Evolutionary conservation across 805 yeast genomes (phyloP), one percentile per base, ranked within the genome.

Genomic region (Metschnikowia henanensis): DNA sequence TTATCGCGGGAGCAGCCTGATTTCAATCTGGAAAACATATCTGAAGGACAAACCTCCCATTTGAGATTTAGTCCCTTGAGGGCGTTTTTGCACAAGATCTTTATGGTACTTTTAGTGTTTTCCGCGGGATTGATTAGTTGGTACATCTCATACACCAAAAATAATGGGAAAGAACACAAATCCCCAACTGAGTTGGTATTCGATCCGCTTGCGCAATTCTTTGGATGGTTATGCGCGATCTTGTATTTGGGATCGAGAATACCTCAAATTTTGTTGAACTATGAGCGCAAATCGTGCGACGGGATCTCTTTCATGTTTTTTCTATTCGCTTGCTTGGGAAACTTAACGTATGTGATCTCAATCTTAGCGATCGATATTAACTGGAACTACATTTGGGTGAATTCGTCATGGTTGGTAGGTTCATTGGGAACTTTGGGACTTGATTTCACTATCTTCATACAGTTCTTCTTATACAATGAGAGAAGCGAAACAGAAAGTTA

Each of bases 291-390:
- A 66, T 85, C 95, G 2, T 90, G 97, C 61, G 98, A 94, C 49
- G 98, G 98, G 19, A 87, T 92, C 37, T 88, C 96, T 9, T 88
- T 94, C 59, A 75, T 92, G 74, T 92, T 94, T 66, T 92, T 92
- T 67, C 68, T 94, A 18, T 92, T 94, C 73, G 98, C 99, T 17
- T 90, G 97, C 62, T 70, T 92, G 44, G 99, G 99, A 36, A 94
- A 92, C 62, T 71, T 87, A 58, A 88, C 97, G 0, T 94, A 90
- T 56, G 96, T 94, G 31, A 76, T 87, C 12, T 85, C 95, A 9
- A 92, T 92, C 41, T 69, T 92, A 38, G 79, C 86, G 35, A 83
- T 87, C 32, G 87, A 89, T 51, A 70, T 83, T 37, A 83, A 88
- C 41, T 71, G 74, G 57, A 73, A 80, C 49, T 92, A 89, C 53